Base-by-base conservation (phyloP, 2,329 filamentous ascomycete species). In the Ilyonectria sp. region DNA sequence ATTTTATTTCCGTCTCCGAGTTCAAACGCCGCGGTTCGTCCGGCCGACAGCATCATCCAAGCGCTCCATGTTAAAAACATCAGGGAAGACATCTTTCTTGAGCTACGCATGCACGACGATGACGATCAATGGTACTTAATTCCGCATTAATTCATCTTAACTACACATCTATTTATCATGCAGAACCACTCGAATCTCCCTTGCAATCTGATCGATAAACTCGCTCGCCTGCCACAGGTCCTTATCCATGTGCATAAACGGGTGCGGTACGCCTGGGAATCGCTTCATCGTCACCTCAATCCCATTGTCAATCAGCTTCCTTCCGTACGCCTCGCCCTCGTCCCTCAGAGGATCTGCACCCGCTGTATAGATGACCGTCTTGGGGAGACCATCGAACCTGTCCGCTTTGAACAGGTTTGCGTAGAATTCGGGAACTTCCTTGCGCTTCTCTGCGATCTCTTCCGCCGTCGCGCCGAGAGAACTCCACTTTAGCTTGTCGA, bases 171-270 rank as follows among this genome's bases (percentile, higher is more conserved):
- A 56, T 56, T 19, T 44, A 31, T 23, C 60, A 26, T 33, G 23
- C 5, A 66, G 74, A 9, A 77, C 77, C 33, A 76, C 58, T 9
- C 78, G 74, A 58, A 81, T 75, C 31, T 77, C 78, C 57, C 71
- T 75, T 11, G 78, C 78, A 15, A 75, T 80, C 60, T 65, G 69
- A 21, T 78, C 71, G 50, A 81, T 81, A 47, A 80, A 80, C 21
- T 80, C 75, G 7, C 74, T 72, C 5, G 77, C 79, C 71, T 81
- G 79, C 79, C 77, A 79, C 37, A 81, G 70, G 63, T 77, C 72
- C 68, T 77, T 78, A 54, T 81, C 82, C 83, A 85, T 85, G 71
- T 85, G 83, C 82, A 84, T 84, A 70, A 86, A 87, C 0, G 82
- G 82, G 68, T 87, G 85, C 10, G 85, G 85, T 35, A 85, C 82